These are phyloP conservation scores for Acacia pycnantha DNA, from an alignment of 331 rosid genomes.

Conservation along the genomic window DNA sequence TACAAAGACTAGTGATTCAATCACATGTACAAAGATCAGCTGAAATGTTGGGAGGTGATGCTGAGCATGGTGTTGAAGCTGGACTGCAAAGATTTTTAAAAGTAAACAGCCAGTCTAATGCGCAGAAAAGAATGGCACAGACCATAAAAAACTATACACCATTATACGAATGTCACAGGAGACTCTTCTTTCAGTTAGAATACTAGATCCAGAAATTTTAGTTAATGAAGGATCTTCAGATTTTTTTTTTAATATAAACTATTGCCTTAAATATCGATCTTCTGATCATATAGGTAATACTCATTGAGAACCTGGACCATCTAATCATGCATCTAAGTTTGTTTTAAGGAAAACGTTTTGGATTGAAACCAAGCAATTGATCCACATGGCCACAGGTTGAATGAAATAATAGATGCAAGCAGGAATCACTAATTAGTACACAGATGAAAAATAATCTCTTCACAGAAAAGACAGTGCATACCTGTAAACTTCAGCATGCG, in stretches of 20 bases:
- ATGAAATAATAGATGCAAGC: slow-evolving; percentile 11
- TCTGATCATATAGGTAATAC: neutral
- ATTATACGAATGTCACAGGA: slow-evolving; percentile 24
- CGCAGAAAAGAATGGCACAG: slow-evolving; percentile 22
- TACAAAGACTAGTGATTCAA: slow-evolving; percentile 97
- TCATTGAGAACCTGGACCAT: slow-evolving; percentile 2
- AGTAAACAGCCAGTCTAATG: slow-evolving; percentile 31
- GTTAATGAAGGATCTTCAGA: neutral
- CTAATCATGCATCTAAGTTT: neutral
- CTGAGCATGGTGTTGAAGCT: slow-evolving; percentile 99
- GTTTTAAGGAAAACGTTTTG: neutral
- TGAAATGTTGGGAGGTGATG: slow-evolving; percentile 97
- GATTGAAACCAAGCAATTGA: slow-evolving; percentile 12
- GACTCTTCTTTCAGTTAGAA: slow-evolving; percentile 10
- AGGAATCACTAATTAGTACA: slow-evolving; percentile 16
- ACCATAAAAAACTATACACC: slow-evolving; percentile 11
- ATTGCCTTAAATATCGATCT: slow-evolving; percentile 4
- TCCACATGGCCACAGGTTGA: slow-evolving; percentile 11
- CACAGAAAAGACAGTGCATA: slow-evolving; percentile 33
- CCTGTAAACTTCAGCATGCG: slow-evolving; percentile 99
- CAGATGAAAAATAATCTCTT: slow-evolving; percentile 10
- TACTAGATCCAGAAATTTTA: slow-evolving; percentile 18
- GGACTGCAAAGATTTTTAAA: slow-evolving; percentile 71
- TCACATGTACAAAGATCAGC: slow-evolving; percentile 94
- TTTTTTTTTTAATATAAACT: neutral